A percentile compares a stretch with the other conserved stretches of the same genome.
These are phyloP conservation scores for Aspergillus funiculosus DNA, from an alignment of 495 filamentous ascomycete genomes.

Conservation along the genomic window DNA sequence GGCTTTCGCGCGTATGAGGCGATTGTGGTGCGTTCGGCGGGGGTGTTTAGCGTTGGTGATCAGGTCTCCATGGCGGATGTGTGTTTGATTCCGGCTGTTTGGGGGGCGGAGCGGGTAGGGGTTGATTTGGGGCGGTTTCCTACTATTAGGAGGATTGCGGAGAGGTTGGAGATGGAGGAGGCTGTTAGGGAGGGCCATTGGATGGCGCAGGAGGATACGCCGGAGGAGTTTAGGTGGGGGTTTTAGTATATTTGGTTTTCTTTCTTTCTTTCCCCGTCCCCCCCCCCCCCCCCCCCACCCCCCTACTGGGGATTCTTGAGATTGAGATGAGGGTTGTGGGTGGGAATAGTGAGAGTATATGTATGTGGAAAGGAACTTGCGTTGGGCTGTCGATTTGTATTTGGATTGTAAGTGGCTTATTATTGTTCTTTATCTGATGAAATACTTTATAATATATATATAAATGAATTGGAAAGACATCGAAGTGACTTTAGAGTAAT, in stretches of 20 bases:
- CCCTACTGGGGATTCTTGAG: no score
- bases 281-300: no score
- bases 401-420: no score
- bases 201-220: conserved; percentile 44
- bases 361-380: no score
- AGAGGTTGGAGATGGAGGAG: conserved; percentile 31
- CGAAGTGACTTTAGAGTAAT: background rate
- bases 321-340: no score
- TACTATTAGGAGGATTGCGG: conserved; percentile 34
- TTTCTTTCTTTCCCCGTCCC: background rate
- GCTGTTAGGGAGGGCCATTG: conserved; percentile 42
- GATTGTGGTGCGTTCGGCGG: conserved; percentile 27
- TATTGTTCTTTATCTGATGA: no score
- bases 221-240: conserved; percentile 34
- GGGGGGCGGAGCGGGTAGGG: conserved; percentile 44
- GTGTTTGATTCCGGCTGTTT: conserved; percentile 46
- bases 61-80: conserved; percentile 47
- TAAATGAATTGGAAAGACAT: background rate
- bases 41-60: conserved; percentile 47
- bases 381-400: background rate
- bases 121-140: conserved; percentile 41
- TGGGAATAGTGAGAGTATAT: no score
- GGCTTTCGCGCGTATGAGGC: conserved; percentile 47
- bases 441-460: no score
- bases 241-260: background rate